Conservation (phyloP, 2,329 filamentous ascomycete genomes). For the Moelleriella libera region DNA sequence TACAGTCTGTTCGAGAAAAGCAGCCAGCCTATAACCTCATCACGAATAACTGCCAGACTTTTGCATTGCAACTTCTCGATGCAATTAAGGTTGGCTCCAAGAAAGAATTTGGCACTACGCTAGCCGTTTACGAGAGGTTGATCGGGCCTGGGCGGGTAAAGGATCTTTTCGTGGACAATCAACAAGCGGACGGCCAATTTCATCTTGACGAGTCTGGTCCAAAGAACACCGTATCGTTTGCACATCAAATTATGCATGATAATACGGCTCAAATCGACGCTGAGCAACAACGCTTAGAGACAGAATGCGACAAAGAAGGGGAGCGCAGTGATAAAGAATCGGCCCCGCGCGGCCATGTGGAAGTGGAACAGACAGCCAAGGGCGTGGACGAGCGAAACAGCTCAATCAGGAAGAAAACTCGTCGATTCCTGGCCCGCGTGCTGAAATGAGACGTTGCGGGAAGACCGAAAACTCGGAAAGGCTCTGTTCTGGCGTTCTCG, state of each 20-base stretch:
- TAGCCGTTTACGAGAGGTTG: constrained; percentile 36
- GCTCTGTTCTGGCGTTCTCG: too few species aligned
- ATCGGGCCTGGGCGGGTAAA: constrained; percentile 33
- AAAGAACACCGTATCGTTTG: constrained; percentile 28
- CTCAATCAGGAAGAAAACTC: not conserved
- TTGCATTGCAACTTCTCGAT: constrained; percentile 36
- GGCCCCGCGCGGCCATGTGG: not conserved
- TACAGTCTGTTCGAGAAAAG: constrained; percentile 33
- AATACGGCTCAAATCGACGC: constrained; percentile 36
- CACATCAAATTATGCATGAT: constrained; percentile 38
- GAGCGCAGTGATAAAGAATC: constrained; percentile 1
- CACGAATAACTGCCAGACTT: constrained; percentile 47
- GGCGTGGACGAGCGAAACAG: not conserved
- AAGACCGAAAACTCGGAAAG: too few species aligned
- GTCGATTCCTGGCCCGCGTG: constrained; percentile 7
- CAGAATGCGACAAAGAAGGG: constrained; percentile 4
- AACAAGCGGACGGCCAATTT: constrained; percentile 11
- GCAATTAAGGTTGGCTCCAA: constrained; percentile 36
- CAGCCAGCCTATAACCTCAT: constrained; percentile 42
- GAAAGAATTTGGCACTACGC: constrained; percentile 37
- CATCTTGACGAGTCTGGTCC: constrained; percentile 3
- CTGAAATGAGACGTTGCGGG: not conserved
- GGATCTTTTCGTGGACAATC: constrained; percentile 28
- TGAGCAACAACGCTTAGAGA: constrained; percentile 13
- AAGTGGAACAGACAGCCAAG: not conserved